Evolutionary conservation across 345 rosid species (phyloP).

Genomic region (Populus alba): DNA sequence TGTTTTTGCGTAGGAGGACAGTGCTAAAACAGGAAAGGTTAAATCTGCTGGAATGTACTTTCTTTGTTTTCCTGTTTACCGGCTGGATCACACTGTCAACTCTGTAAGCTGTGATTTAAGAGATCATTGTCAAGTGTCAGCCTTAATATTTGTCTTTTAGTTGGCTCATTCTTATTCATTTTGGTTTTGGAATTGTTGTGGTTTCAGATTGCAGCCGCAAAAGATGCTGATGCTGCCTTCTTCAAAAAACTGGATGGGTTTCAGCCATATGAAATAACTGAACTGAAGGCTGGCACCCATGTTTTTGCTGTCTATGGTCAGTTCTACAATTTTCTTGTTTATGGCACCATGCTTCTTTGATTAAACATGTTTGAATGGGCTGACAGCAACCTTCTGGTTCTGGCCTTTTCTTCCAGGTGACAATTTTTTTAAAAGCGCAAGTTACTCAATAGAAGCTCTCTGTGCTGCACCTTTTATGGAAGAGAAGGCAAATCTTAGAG

Average conservation of each 20-base stretch:
- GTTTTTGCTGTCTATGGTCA: conserved; percentile 92
- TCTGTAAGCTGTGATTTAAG: conserved; percentile 49
- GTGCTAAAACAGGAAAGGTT: conserved; percentile 74
- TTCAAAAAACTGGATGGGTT: conserved; percentile 92
- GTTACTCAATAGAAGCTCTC: conserved; percentile 85
- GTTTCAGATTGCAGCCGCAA: conserved; percentile 68
- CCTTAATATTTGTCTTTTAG: conserved; percentile 3
- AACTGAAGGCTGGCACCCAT: conserved; percentile 86
- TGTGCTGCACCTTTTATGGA: conserved; percentile 68
- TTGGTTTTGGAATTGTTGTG: conserved; percentile 8
- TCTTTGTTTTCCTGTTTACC: conserved; percentile 92
- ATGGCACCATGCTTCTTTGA: conserved; percentile 1
- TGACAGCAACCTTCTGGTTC: conserved; percentile 13
- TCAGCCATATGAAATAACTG: conserved; percentile 91
- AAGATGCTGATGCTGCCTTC: conserved; percentile 90
- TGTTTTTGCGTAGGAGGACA: conserved; percentile 63
- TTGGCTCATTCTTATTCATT: conserved; percentile 18
- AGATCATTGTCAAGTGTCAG: neutral
- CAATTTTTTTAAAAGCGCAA: conserved; percentile 85
- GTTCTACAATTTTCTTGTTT: conserved; percentile 26
- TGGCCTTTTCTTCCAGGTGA: conserved; percentile 58
- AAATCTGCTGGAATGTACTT: conserved; percentile 98
- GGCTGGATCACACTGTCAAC: conserved; percentile 72
- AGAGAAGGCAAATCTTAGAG: conserved; percentile 81
- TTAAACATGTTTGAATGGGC: conserved; percentile 11